phyloP scores from a whole-genome alignment of 768 basidiomycete genomes.

The Tylopilus rubrobrunneus region DNA sequence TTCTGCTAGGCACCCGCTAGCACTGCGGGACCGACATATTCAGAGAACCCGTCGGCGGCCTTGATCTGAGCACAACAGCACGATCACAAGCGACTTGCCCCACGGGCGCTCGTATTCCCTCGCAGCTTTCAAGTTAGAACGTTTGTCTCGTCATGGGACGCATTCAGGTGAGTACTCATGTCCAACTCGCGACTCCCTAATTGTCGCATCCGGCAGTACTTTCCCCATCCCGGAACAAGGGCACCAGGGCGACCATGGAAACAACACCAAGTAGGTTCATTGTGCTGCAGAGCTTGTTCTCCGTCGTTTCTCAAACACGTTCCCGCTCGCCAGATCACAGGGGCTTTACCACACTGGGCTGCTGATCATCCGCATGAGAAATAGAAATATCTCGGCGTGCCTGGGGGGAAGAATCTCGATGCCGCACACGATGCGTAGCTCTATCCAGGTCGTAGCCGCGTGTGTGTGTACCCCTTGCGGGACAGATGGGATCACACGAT shows the following conservation, averaged over 20 bases:
- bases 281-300: constrained; percentile 1
- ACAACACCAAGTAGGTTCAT: constrained; percentile 34
- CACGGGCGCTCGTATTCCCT: background rate
- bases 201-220: background rate
- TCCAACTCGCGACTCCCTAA: background rate
- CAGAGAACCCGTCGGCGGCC: background rate
- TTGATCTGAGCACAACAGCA: background rate
- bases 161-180: background rate
- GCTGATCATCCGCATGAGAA: constrained; percentile 21
- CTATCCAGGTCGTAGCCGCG: constrained; percentile 20
- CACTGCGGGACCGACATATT: constrained; percentile 3
- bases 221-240: constrained; percentile 18
- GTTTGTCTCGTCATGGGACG: constrained; percentile 1
- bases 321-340: background rate
- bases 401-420: background rate
- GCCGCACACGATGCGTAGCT: constrained; percentile 36
- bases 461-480: constrained; percentile 9
- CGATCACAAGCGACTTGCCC: background rate
- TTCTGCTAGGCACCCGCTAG: background rate
- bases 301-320: background rate
- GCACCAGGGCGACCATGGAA: constrained; percentile 10
- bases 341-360: background rate
- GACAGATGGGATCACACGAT: background rate
- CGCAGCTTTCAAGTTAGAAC: background rate
- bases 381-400: constrained; percentile 17